Evolutionary conservation across 2,329 filamentous ascomycete genomes (phyloP).

Genomic region (Ascochyta fabae): DNA sequence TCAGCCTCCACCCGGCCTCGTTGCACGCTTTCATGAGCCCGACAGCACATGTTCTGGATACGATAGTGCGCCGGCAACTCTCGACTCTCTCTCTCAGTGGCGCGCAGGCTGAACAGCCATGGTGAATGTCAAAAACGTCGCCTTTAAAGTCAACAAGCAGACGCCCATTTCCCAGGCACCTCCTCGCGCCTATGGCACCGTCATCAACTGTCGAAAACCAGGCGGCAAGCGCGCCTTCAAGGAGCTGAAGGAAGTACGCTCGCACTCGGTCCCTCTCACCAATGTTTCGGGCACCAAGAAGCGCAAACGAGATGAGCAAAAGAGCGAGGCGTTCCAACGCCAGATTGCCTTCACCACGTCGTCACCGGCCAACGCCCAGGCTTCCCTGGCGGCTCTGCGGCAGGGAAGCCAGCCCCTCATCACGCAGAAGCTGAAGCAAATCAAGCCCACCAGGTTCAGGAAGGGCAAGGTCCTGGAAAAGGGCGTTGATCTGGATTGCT

Average conservation of each 20-base stretch:
- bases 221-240: conserved; percentile 33
- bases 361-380: conserved; percentile 10
- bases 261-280: conserved; percentile 38
- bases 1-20: conserved; percentile 10
- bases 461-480: conserved; percentile 36
- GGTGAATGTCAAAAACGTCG: conserved; percentile 48
- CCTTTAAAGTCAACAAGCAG: conserved; percentile 49
- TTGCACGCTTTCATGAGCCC: conserved; percentile 11
- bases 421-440: conserved; percentile 30
- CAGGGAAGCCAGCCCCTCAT: conserved; percentile 19
- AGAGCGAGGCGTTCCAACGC: conserved; percentile 11
- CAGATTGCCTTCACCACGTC: conserved; percentile 8
- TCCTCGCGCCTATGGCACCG: conserved; percentile 40
- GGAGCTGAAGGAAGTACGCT: conserved; percentile 36
- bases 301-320: conserved; percentile 24
- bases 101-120: conserved; percentile 47
- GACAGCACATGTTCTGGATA: conserved; percentile 8
- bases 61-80: conserved; percentile 23
- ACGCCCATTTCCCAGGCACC: conserved; percentile 35
- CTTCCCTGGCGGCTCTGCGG: conserved; percentile 3
- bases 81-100: conserved; percentile 29
- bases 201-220: conserved; percentile 45
- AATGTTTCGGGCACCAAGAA: conserved; percentile 38
- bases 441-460: conserved; percentile 38
- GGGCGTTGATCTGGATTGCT: conserved; percentile 42